Conservation (phyloP, 176 grass and related monocot genomes). For the Secale cereale region DNA sequence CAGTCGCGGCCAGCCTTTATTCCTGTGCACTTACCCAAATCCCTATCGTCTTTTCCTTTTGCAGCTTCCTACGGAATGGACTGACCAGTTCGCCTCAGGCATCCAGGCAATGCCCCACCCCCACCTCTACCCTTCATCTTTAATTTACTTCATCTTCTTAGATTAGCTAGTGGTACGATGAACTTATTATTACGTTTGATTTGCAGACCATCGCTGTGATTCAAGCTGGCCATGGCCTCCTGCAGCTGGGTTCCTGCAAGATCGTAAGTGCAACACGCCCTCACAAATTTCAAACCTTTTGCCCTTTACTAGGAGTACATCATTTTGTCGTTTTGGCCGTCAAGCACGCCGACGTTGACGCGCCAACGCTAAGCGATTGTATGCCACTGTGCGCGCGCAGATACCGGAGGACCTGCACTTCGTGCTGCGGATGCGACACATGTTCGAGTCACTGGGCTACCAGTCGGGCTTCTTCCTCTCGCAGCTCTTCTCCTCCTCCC, state of each 20-base stretch:
- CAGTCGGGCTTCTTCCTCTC: constrained; percentile 99
- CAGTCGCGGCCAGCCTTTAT: constrained; percentile 42
- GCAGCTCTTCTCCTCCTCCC: constrained; percentile 89
- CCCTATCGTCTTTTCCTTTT: constrained; percentile 30
- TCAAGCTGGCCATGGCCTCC: constrained; percentile 97
- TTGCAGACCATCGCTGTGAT: constrained; percentile 95
- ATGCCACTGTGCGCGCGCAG: constrained; percentile 32
- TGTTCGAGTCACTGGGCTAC: constrained; percentile 97
- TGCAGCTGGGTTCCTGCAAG: constrained; percentile 95
- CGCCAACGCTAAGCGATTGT: not conserved
- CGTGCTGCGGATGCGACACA: constrained; percentile 95
- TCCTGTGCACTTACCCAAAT: constrained; percentile 28
- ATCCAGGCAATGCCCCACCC: constrained; percentile 57
- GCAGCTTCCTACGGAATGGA: constrained; percentile 99
- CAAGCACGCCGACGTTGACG: constrained; percentile 29
- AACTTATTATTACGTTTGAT: not conserved
- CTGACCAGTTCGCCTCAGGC: constrained; percentile 92
- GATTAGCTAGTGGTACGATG: not conserved
- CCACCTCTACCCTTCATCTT: not conserved
- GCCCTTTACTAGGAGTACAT: not conserved
- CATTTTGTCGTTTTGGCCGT: constrained; percentile 34
- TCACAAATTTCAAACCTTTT: not conserved
- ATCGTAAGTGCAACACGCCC: constrained; percentile 60
- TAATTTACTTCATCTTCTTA: not conserved
- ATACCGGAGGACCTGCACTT: constrained; percentile 98